These are phyloP conservation scores for Lolium multiflorum DNA, from an alignment of 176 grass and related monocot genomes.

Conservation along the genomic window DNA sequence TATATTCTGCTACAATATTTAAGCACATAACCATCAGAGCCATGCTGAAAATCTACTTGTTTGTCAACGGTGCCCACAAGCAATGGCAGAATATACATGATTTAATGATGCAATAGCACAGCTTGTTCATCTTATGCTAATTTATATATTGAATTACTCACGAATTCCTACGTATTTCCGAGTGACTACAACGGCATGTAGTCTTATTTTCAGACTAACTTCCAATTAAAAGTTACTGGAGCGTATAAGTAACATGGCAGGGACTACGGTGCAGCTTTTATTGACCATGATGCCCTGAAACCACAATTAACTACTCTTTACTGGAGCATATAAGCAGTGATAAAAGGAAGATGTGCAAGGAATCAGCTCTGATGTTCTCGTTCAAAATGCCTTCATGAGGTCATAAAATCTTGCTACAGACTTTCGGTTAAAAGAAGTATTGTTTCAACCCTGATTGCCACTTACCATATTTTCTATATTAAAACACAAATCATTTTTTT, in stretches of 20 bases:
- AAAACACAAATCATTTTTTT: no score
- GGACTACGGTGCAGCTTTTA: slow-evolving; percentile 29
- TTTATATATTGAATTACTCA: background rate
- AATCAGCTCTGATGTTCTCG: background rate
- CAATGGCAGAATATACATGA: background rate
- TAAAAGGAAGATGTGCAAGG: background rate
- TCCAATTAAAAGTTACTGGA: background rate
- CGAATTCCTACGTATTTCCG: background rate
- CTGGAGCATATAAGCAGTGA: background rate
- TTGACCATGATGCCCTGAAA: background rate
- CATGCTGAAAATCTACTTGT: background rate
- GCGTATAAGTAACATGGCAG: background rate
- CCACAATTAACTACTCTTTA: background rate
- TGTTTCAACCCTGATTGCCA: background rate
- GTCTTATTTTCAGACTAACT: slow-evolving; percentile 19
- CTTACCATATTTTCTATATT: background rate
- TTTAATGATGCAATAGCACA: background rate
- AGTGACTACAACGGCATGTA: background rate
- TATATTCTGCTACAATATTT: background rate
- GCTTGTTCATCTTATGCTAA: background rate
- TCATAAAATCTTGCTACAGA: no score
- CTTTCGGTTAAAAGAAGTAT: background rate
- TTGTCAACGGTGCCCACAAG: background rate
- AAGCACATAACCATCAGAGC: background rate
- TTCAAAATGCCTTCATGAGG: background rate